Conservation (phyloP, 73 alveolate species). For the Blepharisma japonicum region DNA sequence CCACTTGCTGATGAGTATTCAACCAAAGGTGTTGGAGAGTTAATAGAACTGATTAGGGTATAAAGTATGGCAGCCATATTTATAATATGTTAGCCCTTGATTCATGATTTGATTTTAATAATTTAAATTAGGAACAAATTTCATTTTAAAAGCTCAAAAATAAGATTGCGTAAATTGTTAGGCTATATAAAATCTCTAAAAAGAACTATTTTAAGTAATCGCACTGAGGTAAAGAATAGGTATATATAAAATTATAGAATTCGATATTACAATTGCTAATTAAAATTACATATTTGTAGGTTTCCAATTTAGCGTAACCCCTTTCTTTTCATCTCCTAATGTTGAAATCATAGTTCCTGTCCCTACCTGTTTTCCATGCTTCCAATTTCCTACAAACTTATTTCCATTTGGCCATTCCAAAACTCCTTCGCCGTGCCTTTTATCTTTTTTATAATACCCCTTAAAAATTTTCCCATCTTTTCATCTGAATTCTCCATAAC, state of each 20-base stretch:
- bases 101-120: too few species aligned
- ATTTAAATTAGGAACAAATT: too few species aligned
- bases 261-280: too few species aligned
- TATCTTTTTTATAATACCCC: conserved; percentile 55
- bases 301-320: background rate
- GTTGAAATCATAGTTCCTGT: background rate
- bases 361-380: conserved; percentile 42
- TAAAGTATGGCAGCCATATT: conserved; percentile 7
- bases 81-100: too few species aligned
- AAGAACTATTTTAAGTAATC: too few species aligned
- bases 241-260: too few species aligned
- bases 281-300: too few species aligned
- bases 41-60: background rate
- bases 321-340: background rate
- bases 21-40: conserved; percentile 6
- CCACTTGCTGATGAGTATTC: conserved; percentile 26
- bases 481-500: conserved; percentile 45
- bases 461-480: conserved; percentile 48
- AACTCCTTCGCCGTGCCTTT: conserved; percentile 54
- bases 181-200: too few species aligned
- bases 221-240: too few species aligned
- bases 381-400: conserved; percentile 43
- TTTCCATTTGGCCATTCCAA: conserved; percentile 71
- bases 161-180: too few species aligned
- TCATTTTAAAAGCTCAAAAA: too few species aligned